A percentile compares a stretch with the other conserved stretches of the same genome.
These are phyloP conservation scores for Draba incana DNA, from an alignment of 345 rosid genomes.

Conservation along the genomic window DNA sequence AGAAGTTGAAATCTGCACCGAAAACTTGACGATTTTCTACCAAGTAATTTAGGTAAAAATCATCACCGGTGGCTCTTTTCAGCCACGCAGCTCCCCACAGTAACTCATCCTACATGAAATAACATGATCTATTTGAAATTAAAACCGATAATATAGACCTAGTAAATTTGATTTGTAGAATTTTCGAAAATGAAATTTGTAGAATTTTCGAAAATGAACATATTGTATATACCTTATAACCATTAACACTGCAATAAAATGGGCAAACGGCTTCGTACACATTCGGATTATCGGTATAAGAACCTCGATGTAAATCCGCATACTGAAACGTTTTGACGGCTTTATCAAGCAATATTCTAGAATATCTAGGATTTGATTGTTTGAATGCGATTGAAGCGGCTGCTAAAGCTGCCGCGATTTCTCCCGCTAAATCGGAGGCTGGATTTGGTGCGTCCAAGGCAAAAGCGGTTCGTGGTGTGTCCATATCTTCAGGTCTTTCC, in stretches of 20 bases:
- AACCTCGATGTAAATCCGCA: conserved; percentile 64
- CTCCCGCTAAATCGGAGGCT: conserved; percentile 81
- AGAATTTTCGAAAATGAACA: background rate
- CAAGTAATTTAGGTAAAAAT: conserved; percentile 48
- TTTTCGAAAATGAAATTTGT: background rate
- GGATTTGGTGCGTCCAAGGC: conserved; percentile 53
- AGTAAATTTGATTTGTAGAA: background rate
- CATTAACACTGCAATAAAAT: conserved; percentile 67
- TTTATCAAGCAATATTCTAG: conserved; percentile 47
- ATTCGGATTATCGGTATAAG: conserved; percentile 46
- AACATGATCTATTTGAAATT: background rate
- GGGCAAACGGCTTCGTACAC: conserved; percentile 64
- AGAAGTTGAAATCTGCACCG: conserved; percentile 31
- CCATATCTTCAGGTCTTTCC: conserved; percentile 97
- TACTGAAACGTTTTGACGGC: conserved; percentile 74
- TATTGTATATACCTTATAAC: conserved; percentile 54
- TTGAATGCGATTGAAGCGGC: conserved; percentile 75
- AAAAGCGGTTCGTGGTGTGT: conserved; percentile 76
- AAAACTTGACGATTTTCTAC: conserved; percentile 29
- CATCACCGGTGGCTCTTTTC: conserved; percentile 58
- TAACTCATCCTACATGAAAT: conserved; percentile 66
- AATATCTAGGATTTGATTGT: conserved; percentile 42
- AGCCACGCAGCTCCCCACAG: conserved; percentile 93
- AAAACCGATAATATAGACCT: background rate
- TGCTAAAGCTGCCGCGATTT: conserved; percentile 83